Percentiles rank a stretch among this genome's conserved stretches.
phyloP scores from a whole-genome alignment of 2,329 filamentous ascomycete species.

The Verticillium nonalfalfae region DNA sequence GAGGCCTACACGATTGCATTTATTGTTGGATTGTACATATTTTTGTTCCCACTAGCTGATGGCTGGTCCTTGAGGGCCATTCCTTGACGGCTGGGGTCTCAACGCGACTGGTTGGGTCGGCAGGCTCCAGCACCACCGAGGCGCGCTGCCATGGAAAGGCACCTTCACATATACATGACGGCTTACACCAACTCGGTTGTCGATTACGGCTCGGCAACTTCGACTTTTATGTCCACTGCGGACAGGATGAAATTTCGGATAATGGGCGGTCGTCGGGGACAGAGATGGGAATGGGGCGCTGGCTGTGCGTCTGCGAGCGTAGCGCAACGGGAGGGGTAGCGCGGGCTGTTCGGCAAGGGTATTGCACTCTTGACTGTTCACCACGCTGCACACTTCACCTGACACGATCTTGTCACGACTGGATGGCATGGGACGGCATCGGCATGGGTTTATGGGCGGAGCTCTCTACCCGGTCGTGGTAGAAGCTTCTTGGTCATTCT shows the following conservation, averaged over 20 bases:
- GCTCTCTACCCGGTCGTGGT: not conserved
- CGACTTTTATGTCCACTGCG: not conserved
- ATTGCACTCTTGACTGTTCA: not conserved
- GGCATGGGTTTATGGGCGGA: not conserved
- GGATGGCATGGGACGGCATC: not conserved
- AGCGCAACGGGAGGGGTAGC: not conserved
- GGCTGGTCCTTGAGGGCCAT: not conserved
- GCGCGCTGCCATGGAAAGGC: slow-evolving; percentile 7
- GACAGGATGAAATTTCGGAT: not conserved
- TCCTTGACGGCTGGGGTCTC: not conserved
- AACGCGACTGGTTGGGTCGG: slow-evolving; percentile 11
- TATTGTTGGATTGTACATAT: slow-evolving; percentile 15
- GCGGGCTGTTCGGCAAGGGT: not conserved
- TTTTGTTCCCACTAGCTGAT: slow-evolving; percentile 5
- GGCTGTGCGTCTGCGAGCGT: not conserved
- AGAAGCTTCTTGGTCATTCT: not conserved
- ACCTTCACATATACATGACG: slow-evolving; percentile 10
- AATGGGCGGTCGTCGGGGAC: not conserved
- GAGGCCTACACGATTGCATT: slow-evolving; percentile 1
- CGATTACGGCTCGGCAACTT: not conserved
- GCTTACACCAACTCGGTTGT: slow-evolving; percentile 8
- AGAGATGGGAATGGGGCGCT: not conserved
- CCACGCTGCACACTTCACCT: not conserved
- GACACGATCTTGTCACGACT: not conserved
- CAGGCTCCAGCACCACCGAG: slow-evolving; percentile 2